A percentile compares a stretch with the other conserved stretches of the same genome.
These are phyloP conservation scores for Capillidium heterosporum DNA, from an alignment of 371 early-diverging fungal species.

Conservation along the genomic window DNA sequence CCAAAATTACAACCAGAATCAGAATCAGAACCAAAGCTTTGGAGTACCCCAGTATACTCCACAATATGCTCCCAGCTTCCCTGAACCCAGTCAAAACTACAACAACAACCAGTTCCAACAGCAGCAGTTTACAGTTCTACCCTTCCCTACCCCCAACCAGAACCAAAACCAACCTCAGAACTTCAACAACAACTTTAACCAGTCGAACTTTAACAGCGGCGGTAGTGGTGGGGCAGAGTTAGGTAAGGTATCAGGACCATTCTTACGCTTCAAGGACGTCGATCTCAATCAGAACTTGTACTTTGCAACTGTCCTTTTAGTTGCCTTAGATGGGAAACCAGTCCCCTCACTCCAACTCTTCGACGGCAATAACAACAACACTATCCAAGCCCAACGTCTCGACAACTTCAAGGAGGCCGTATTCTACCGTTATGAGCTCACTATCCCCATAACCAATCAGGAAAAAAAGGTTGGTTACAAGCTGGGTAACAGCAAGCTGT, in stretches of 20 bases:
- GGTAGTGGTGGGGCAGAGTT: not conserved
- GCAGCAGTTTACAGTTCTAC: no score
- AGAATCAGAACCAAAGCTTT: no score
- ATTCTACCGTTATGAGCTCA: slow-evolving; percentile 1
- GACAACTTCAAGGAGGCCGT: not conserved
- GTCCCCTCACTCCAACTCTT: not conserved
- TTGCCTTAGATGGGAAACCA: not conserved
- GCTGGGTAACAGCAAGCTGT: not conserved
- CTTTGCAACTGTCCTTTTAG: slow-evolving; percentile 2
- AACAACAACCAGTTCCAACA: no score
- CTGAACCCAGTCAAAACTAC: no score
- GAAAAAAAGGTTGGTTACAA: not conserved
- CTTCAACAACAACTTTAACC: no score
- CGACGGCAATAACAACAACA: not conserved
- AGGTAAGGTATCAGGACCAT: not conserved
- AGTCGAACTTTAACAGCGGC: not conserved
- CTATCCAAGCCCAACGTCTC: not conserved
- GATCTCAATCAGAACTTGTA: not conserved
- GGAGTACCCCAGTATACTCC: no score
- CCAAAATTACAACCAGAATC: no score
- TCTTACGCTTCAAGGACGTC: not conserved
- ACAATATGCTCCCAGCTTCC: no score
- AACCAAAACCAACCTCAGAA: no score
- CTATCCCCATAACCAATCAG: not conserved
- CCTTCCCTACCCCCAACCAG: no score